Evolutionary conservation across 1,139 yeast species (phyloP), one percentile per base, ranked within the genome.

Genomic region (Dujonia santamariae): DNA sequence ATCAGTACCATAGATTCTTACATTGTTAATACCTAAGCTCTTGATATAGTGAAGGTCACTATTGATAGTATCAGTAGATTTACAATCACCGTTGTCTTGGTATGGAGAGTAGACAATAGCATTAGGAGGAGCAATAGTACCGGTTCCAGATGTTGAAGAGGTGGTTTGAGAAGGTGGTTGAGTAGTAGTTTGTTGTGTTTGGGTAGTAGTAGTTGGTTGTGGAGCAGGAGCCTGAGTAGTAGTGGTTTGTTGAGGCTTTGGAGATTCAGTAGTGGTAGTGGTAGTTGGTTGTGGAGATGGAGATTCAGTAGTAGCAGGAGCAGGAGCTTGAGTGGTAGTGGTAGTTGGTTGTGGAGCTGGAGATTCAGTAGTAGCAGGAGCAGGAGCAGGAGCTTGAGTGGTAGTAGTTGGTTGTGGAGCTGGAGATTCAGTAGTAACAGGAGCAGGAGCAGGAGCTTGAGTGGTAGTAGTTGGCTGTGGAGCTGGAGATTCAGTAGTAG

Each of bases 1-100:
- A 56, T 88, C 96, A 37, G 86, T 81, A 47, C 95, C 95, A 53
- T 88, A 88, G 35, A 85, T 59, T 64, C 97, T 78, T 38, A 88
- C 61, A 34, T 72, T 70, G 24, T 61, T 54, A 46, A 87, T 80
- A 35, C 88, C 86, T 50, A 78, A 80, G 37, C 73, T 54, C 26
- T 59, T 50, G 47, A 88, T 83, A 37, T 63, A 53, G 20, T 64
- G 49, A 37, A 88, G 66, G 54, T 88, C 96, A n/a, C 63, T 47
- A 31, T 59, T 42, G 34, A 88, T 85, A 7, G 72, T 54, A 37
- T 50, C 63, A 23, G 68, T 59, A 39, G 64, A 65, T 54, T 85
- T 88, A 63, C 97, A 88, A 3, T 75, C 46, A 22, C 81, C 75
- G 49, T 77, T 79, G 51, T 76, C 60, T 38, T 74, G 71, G 63